These are phyloP conservation scores for Diaporthe sp. DNA, from an alignment of 2,329 filamentous ascomycete genomes.

Conservation along the genomic window DNA sequence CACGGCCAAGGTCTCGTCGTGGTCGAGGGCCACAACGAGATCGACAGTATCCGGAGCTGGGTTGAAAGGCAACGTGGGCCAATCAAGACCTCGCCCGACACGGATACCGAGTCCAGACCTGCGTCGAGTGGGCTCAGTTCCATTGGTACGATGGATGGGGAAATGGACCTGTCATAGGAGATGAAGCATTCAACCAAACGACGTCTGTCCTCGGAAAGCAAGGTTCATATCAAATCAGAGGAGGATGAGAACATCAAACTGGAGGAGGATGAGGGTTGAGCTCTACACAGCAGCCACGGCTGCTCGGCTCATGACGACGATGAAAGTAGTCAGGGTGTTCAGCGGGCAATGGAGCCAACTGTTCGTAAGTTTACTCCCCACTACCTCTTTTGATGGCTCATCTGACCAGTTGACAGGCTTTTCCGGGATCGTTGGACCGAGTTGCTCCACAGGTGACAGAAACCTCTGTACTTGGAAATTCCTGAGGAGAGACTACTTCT, in stretches of 20 bases:
- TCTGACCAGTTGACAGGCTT: not conserved
- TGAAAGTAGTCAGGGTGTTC: not conserved
- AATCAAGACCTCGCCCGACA: slow-evolving; percentile 36
- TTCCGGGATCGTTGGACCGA: not conserved
- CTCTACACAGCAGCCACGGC: not conserved
- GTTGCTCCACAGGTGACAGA: not conserved
- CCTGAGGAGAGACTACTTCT: not conserved
- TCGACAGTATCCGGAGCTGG: slow-evolving; percentile 76
- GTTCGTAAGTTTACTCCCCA: not conserved
- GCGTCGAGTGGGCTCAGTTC: slow-evolving; percentile 68
- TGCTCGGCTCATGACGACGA: not conserved
- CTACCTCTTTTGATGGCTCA: not conserved
- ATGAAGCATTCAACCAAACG: not conserved
- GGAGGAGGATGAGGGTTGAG: not conserved
- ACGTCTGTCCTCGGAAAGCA: not conserved
- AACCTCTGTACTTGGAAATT: not conserved
- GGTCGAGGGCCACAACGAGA: slow-evolving; percentile 78
- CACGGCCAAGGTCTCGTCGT: slow-evolving; percentile 77
- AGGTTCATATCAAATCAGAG: not conserved
- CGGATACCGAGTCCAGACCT: slow-evolving; percentile 53
- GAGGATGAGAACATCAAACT: not conserved
- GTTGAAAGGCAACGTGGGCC: slow-evolving; percentile 51
- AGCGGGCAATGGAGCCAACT: not conserved
- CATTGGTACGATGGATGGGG: slow-evolving; percentile 57
- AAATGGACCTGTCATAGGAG: slow-evolving; percentile 56